Evolutionary conservation across 2,329 filamentous ascomycete genomes (phyloP), one percentile per base, ranked within the genome.

Genomic region (Alternaria sp.): DNA sequence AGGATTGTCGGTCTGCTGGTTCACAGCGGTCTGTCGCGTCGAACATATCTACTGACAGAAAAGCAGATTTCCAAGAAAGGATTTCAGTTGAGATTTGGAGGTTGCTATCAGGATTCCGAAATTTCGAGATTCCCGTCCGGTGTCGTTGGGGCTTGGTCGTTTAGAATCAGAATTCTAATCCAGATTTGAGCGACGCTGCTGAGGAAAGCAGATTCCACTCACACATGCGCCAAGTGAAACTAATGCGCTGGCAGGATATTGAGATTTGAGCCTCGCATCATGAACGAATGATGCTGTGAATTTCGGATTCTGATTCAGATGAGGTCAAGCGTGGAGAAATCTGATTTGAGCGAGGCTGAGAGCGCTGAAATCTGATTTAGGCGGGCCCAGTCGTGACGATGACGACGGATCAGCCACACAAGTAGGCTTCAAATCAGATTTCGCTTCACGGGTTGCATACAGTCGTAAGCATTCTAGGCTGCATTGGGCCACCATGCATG

Each of bases 171-270:
- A n/a, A 7, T 38, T 9, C 6, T 2, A 3, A 8, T 48, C 7
- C 44, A 22, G 12, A 48, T n/a, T 48, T 34, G 18, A 9, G 8
- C 0, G 3, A 9, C 1, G 4, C 30, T 22, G 18, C 30, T 24
- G 24, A 7, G 7, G 3, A 47, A 32, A 47, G 1, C n/a, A 47
- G n/a, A 47, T 34, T 22, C 1, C 4, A 32, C 11, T 1, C 6
- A 9, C 3, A 7, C 1, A 1, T 2, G 24, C 24, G 24, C 1
- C 24, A 24, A 24, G 24, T 2, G 6, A 7, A 7, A 0, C 0
- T 24, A 7, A 24, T 24, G 24, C 24, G 24, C 24, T 24, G 24
- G 24, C 24, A 22, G 7, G 1, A n/a, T 4, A 32, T 48, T 11
- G 5, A 9, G 18, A 22, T 48, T 34, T n/a, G 7, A 34, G 18